These are phyloP conservation scores for Colletotrichum sp. DNA, from an alignment of 2,329 filamentous ascomycete genomes.

Conservation along the genomic window DNA sequence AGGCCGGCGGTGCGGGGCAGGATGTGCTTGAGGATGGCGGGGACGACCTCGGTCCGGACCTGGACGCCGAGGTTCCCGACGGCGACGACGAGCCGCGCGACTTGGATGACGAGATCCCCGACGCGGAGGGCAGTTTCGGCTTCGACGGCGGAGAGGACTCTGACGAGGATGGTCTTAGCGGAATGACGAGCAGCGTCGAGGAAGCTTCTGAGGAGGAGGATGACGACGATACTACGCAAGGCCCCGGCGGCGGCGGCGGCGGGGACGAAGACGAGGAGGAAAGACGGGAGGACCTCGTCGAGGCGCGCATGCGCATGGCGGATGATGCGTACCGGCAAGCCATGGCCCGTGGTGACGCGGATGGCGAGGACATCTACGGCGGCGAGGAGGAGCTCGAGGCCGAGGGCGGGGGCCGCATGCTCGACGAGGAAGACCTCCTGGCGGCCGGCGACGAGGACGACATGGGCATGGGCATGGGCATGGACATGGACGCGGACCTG, in stretches of 20 bases:
- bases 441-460: slow-evolving; percentile 28
- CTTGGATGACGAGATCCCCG: slow-evolving; percentile 76
- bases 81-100: slow-evolving; percentile 56
- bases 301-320: slow-evolving; percentile 56
- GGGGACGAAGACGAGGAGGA: slow-evolving; percentile 38
- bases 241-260: slow-evolving; percentile 21
- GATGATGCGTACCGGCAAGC: slow-evolving; percentile 69
- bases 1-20: slow-evolving; percentile 56
- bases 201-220: slow-evolving; percentile 34
- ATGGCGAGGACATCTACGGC: slow-evolving; percentile 55
- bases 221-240: slow-evolving; percentile 39
- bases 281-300: slow-evolving; percentile 50
- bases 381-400: slow-evolving; percentile 60
- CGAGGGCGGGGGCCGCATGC: slow-evolving; percentile 61
- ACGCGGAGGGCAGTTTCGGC: slow-evolving; percentile 62
- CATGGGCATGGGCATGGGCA: slow-evolving; percentile 34
- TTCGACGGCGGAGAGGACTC: slow-evolving; percentile 40
- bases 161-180: slow-evolving; percentile 36
- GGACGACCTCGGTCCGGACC: slow-evolving; percentile 47
- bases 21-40: slow-evolving; percentile 49
- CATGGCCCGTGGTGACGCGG: slow-evolving; percentile 54
- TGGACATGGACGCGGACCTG: slow-evolving; percentile 71
- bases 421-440: slow-evolving; percentile 66
- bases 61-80: slow-evolving; percentile 31
- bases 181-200: background rate